A percentile compares a stretch with the other conserved stretches of the same genome.
phyloP scores from a whole-genome alignment of 768 basidiomycete species.

The Agaricus blazei region DNA sequence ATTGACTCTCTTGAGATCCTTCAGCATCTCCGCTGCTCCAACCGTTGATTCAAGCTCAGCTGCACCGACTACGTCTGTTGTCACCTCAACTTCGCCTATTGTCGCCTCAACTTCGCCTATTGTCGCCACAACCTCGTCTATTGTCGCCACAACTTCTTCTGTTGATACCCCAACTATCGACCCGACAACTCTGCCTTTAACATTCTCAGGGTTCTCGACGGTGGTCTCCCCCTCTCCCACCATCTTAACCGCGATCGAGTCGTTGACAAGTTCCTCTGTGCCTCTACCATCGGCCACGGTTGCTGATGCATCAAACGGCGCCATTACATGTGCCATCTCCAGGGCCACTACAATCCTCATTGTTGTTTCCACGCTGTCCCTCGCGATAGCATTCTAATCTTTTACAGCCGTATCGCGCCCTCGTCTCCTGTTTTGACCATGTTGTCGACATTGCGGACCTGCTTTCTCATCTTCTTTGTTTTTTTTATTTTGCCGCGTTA shows the following conservation, averaged over 20 bases:
- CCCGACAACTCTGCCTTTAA: neutral
- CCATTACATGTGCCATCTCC: no score
- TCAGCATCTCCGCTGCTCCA: neutral
- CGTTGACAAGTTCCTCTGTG: neutral
- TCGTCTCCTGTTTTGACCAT: no score
- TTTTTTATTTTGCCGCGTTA: no score
- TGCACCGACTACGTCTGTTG: conserved; percentile 5
- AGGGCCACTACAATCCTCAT: no score
- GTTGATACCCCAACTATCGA: neutral
- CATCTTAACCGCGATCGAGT: neutral
- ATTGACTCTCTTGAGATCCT: neutral
- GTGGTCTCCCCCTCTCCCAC: neutral
- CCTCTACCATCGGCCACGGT: neutral
- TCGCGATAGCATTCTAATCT: no score
- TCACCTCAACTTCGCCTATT: neutral
- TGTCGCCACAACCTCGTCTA: no score
- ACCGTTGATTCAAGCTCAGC: conserved; percentile 1
- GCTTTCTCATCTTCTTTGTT: no score
- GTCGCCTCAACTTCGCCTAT: no score
- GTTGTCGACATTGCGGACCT: no score
- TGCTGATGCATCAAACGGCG: no score
- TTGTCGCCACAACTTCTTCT: neutral
- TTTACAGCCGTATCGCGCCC: no score
- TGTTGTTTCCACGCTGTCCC: no score
- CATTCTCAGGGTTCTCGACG: conserved; percentile 3